phyloP scores from a whole-genome alignment of 345 rosid species.

The Noccaea caerulescens region DNA sequence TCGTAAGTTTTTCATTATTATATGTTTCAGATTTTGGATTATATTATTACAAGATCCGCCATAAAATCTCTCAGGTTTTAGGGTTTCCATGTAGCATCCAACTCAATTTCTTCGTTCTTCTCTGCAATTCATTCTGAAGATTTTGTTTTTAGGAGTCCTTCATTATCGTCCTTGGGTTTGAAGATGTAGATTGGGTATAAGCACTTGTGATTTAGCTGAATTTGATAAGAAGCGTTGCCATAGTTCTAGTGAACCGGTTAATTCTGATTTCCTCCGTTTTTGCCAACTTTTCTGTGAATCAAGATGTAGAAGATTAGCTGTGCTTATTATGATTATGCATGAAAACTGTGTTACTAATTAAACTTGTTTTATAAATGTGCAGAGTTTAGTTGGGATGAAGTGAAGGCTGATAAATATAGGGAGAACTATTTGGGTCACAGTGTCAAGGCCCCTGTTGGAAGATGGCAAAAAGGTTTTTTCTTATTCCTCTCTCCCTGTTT shows the following conservation, averaged over 20 bases:
- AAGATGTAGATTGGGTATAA: slow-evolving; percentile 13
- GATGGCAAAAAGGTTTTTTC: slow-evolving; percentile 95
- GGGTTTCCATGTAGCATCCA: slow-evolving; percentile 25
- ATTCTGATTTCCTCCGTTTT: neutral
- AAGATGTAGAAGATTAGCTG: neutral
- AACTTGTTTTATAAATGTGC: slow-evolving; percentile 35
- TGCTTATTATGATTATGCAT: neutral
- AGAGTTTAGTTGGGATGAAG: slow-evolving; percentile 96
- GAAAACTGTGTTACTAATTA: neutral
- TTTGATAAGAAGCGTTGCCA: neutral
- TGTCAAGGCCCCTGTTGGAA: slow-evolving; percentile 91
- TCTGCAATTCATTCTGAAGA: neutral
- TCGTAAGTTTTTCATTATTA: slow-evolving; percentile 56
- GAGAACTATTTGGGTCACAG: slow-evolving; percentile 98
- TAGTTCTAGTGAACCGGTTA: neutral
- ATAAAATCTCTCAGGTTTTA: slow-evolving; percentile 10
- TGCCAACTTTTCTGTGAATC: neutral
- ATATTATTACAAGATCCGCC: slow-evolving; percentile 1
- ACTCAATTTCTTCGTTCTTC: neutral
- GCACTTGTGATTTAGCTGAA: slow-evolving; percentile 14
- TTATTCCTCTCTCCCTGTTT: neutral
- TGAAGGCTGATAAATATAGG: slow-evolving; percentile 84
- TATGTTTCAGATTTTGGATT: neutral
- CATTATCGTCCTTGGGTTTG: too few species aligned
- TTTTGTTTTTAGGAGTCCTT: slow-evolving; percentile 1